Conservation (phyloP, 345 rosid species). For the Salix brachista region DNA sequence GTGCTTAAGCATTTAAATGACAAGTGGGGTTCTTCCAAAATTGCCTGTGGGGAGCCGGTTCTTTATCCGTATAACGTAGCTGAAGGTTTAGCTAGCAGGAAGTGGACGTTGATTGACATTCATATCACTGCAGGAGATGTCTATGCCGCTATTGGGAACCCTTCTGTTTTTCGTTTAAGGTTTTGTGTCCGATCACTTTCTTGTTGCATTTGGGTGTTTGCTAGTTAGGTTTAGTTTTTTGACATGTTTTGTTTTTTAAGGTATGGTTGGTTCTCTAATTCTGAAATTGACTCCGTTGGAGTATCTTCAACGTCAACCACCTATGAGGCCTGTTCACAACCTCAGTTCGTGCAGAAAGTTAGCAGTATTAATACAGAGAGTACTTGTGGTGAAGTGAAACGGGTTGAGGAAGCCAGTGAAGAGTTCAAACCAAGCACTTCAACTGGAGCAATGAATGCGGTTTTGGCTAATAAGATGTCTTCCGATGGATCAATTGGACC, state of each 20-base stretch:
- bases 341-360: slow-evolving; percentile 28
- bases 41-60: slow-evolving; percentile 56
- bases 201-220: slow-evolving; percentile 3
- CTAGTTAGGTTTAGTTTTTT: slow-evolving; percentile 6
- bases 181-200: slow-evolving; percentile 14
- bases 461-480: slow-evolving; percentile 27
- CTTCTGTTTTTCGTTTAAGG: slow-evolving; percentile 81
- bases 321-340: slow-evolving; percentile 23
- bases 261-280: slow-evolving; percentile 71
- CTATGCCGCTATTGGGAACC: slow-evolving; percentile 57
- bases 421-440: slow-evolving; percentile 22
- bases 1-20: slow-evolving; percentile 60
- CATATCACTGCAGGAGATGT: slow-evolving; percentile 50
- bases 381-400: slow-evolving; percentile 11
- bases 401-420: slow-evolving; percentile 25
- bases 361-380: slow-evolving; percentile 11
- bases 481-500: slow-evolving; percentile 29
- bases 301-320: slow-evolving; percentile 33
- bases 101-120: slow-evolving; percentile 53
- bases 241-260: slow-evolving; percentile 36
- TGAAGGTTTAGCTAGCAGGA: slow-evolving; percentile 25
- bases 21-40: slow-evolving; percentile 69
- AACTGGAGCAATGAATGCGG: slow-evolving; percentile 28
- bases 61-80: slow-evolving; percentile 49
- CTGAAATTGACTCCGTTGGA: slow-evolving; percentile 21